phyloP scores from a whole-genome alignment of 75 land plant genomes.

The Larix kaempferi region DNA sequence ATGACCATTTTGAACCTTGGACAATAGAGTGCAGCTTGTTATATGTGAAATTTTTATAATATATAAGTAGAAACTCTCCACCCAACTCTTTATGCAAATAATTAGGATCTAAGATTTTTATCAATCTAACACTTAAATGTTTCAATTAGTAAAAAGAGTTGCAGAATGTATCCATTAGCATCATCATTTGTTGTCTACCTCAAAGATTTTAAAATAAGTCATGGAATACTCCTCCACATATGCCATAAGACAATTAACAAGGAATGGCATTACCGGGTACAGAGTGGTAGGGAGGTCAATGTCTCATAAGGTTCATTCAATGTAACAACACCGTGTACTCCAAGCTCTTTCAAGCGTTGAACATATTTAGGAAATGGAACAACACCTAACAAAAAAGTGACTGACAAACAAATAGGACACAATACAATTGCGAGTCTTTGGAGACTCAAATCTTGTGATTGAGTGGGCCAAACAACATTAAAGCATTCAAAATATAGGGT shows the following conservation, averaged over 20 bases:
- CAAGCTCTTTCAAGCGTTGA: conserved; percentile 64
- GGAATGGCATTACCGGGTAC: conserved; percentile 39
- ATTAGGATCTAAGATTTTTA: not conserved
- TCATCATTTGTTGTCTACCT: not conserved
- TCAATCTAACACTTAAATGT: no score
- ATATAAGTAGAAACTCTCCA: no score
- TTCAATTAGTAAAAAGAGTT: not conserved
- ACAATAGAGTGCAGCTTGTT: no score
- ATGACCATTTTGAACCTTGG: no score
- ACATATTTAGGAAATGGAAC: conserved; percentile 94
- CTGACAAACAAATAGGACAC: conserved; percentile 33
- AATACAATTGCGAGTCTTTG: no score
- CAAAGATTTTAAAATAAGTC: not conserved
- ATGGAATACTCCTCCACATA: not conserved
- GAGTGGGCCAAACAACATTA: no score
- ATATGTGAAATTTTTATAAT: no score
- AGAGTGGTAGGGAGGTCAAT: conserved; percentile 74
- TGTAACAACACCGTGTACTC: conserved; percentile 85
- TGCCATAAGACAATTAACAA: not conserved
- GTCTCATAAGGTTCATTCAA: conserved; percentile 95
- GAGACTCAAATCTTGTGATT: no score
- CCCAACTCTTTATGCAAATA: not conserved
- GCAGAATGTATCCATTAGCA: not conserved
- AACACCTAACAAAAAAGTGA: conserved; percentile 88
- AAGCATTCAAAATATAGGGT: no score